Base-by-base conservation (phyloP, 2,329 filamentous ascomycete species). In the Xylariaceae sp. region DNA sequence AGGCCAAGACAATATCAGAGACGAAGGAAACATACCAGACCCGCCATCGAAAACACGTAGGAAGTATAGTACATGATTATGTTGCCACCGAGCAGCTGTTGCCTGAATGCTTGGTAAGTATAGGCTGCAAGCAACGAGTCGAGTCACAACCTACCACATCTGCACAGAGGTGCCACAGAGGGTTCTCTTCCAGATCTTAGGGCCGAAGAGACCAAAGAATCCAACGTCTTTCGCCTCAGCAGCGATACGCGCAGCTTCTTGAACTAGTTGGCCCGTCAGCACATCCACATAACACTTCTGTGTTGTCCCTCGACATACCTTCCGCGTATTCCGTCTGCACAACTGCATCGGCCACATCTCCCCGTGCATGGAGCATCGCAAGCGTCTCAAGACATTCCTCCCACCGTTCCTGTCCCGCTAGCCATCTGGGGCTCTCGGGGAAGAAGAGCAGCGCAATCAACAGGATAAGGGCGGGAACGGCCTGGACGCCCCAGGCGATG, bases 1-100 rank as follows among this genome's bases (percentile, higher is more conserved):
- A n/a, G n/a, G 22, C 22, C 22, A 11, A 26, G 22, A 11, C 11
- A 26, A 11, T 11, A 11, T 26, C 11, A 6, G 22, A 11, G 22
- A 6, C 22, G 22, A 26, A 11, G 22, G 22, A 6, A 26, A 11
- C 6, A 26, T 26, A 26, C 22, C 51, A 37, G 35, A 9, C 71
- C 70, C 8, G 78, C 78, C 78, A 81, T 81, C 34, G 72, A 65
- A 51, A 82, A 81, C 45, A 81, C 73, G 47, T 81, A 81, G 0
- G 81, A 72, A 44, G 83, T 73, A 45, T 83, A 82, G 54, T 81
- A 79, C 42, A 76, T 68, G 51, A 74, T 74, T 2, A 78, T 72
- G 38, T 79, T 80, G 38, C 76, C 77, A 6, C 76, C 76, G 0
- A 74, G 68, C 13, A 79, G 55, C 36, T 79, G 76, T 31, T 77